Evolutionary conservation across 163 green algal species (phyloP), one percentile per base, ranked within the genome.

Genomic region (Smithsoniella earleae): DNA sequence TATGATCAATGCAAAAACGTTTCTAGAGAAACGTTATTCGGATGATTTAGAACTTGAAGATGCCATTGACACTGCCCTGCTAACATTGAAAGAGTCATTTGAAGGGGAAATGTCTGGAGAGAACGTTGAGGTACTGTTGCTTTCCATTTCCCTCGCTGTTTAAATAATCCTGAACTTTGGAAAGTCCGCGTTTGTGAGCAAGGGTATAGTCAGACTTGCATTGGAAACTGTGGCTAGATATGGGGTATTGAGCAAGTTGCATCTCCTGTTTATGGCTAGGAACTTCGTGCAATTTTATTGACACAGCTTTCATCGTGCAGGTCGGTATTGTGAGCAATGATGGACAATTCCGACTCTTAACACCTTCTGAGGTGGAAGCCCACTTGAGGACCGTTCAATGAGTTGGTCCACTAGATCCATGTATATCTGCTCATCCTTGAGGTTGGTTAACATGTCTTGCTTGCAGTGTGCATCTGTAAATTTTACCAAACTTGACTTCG

Each of bases 41-140:
- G 84, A 89, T 4, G 86, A 89, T 73, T 80, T 88, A 54, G 54
- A 77, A 3, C 78, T 98, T 33, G 94, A 99, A 82, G 94, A 99
- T 78, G 94, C 94, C 5, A 86, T 99, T 13, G 93, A 98, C 81
- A 98, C 94, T 2, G 90, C 93, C 31, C 86, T 99, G 52, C 83
- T 99, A 27, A 99, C 94, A 18, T 82, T 99, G 2, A 99, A 99
- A 85, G 94, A 98, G 77, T 92, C 94, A 36, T 98, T 96, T 77
- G 94, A 99, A 79, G 94, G 94, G 33, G 85, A 95, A 76, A 86
- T 94, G 69, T 85, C 73, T 74, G 84, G 78, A 18, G 54, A 85
- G 33, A 92, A 91, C 76, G 84, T 92, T 22, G 86, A 92, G 79
- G 86, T 92, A 37, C 13, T 10, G 10, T 49, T 13, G 40, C 40